Evolutionary conservation across 306 rosid genomes (phyloP), one percentile per base, ranked within the genome.

Genomic region (Begonia masoniana): DNA sequence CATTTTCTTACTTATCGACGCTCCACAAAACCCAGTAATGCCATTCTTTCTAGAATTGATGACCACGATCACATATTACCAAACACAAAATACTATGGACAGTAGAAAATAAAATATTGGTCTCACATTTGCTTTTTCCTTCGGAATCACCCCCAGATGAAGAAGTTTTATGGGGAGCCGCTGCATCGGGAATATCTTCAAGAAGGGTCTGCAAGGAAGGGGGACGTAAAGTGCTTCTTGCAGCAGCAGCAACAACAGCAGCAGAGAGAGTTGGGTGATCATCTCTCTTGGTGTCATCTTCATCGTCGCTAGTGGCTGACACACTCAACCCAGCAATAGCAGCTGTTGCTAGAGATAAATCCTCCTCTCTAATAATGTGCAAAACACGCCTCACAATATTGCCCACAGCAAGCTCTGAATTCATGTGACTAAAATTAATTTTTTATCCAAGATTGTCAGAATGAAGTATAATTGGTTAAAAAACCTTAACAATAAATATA

Each of bases 151-250:
- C 99, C 47, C 89, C 95, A 9, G 96, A 86, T 53, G 99, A 86
- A 68, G 87, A 71, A 41, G 95, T 55, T 52, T 36, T 88, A 54
- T 75, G 88, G 55, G 65, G 15, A 46, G 83, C 82, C 19, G 88
- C 67, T 50, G 82, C 61, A 52, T 72, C 78, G 63, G 88, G 78
- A 21, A 70, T 15, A 61, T 79, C 95, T 77, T 92, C 99, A 9
- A 92, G 88, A 65, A 92, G 99, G 45, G 96, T 79, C 69, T 92
- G 96, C 80, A 92, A 79, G 58, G 99, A 92, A 31, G 96, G 96
- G 3, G 99, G 95, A 39, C 95, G 93, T 72, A 87, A 72, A 56
- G 96, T 81, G 68, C 95, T 87, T 72, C 99, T 92, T 47, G 96
- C 88, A 65, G 95, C 87, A 51, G 96, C 96, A 59, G 96, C 97